Base-by-base conservation (phyloP, 768 basidiomycete genomes). In the Lanmaoa rubissima region DNA sequence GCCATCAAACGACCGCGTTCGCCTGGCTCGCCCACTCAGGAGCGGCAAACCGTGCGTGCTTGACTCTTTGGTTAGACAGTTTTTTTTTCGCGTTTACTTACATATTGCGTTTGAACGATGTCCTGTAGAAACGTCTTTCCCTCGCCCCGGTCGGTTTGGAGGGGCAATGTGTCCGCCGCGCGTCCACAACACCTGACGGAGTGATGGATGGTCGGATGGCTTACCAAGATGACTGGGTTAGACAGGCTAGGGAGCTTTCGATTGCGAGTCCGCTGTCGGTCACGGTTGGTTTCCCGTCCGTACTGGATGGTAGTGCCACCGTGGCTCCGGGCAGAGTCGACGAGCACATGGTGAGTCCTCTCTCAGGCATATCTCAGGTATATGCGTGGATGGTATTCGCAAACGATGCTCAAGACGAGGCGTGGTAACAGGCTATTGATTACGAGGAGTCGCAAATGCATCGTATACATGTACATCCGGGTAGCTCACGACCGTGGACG, bases 181-280 rank as follows among this genome's bases (percentile, higher is more conserved):
- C 65, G 75, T 72, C 61, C 43, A 61, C 60, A 51, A 53, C 51
- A 38, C n/a, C 58, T 10, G 62, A 61, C 46, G 61, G 61, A 49
- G 57, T 50, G 49, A 38, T 54, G 54, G 58, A 39, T 24, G 42
- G 65, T 16, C 61, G 78, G 62, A 69, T 77, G 28, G 73, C 77
- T 41, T 69, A 73, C 17, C 79, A 82, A 10, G 89, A 90, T 55
- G 88, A 91, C 65, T 92, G 88, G 90, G 88, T 91, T 12, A 76
- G 78, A 55, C 87, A 85, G 65, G 81, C 90, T 5, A 79, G 82
- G 52, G 85, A 80, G 46, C 77, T 91, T 58, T 78, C 80, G n/a
- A 86, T 91, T 39, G 14, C 62, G 44, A 69, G 68, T 31, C 67
- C 67, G 14, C 42, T 67, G 26, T 48, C 63, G 6, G 57, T 66